Conservation (phyloP, 805 yeast genomes). For the Komagataella phaffii region DNA sequence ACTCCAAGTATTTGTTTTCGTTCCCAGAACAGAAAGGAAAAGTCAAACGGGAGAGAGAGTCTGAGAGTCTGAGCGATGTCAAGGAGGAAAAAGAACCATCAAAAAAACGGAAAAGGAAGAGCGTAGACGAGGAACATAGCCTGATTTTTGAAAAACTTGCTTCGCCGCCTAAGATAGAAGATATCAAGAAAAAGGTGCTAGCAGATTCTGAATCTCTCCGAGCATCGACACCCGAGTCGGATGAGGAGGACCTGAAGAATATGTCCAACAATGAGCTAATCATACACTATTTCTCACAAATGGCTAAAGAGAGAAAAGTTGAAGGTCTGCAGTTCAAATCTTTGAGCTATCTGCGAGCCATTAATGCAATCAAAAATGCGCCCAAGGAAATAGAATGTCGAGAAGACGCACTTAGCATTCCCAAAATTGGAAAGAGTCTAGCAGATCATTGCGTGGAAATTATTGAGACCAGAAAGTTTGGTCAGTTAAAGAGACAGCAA, state of each 20-base stretch:
- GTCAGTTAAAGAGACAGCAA: slow-evolving; percentile 5
- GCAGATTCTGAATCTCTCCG: neutral
- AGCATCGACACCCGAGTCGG: neutral
- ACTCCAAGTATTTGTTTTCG: neutral
- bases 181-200: neutral
- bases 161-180: neutral
- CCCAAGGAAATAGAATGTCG: slow-evolving; percentile 18
- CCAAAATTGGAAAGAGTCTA: slow-evolving; percentile 26
- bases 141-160: neutral
- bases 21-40: neutral
- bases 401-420: slow-evolving; percentile 23
- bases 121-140: neutral
- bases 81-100: neutral
- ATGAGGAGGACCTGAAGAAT: neutral
- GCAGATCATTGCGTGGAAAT: slow-evolving; percentile 33
- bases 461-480: slow-evolving; percentile 20
- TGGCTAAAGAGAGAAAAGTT: slow-evolving; percentile 17
- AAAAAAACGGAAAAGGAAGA: neutral
- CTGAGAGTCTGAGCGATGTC: neutral
- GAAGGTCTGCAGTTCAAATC: slow-evolving; percentile 23
- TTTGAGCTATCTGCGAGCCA: slow-evolving; percentile 30
- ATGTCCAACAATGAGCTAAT: slow-evolving; percentile 13
- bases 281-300: slow-evolving; percentile 16
- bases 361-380: slow-evolving; percentile 18
- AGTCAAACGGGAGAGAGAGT: neutral